Evolutionary conservation across 495 filamentous ascomycete species (phyloP).

Genomic region (Penicillium parvum): DNA sequence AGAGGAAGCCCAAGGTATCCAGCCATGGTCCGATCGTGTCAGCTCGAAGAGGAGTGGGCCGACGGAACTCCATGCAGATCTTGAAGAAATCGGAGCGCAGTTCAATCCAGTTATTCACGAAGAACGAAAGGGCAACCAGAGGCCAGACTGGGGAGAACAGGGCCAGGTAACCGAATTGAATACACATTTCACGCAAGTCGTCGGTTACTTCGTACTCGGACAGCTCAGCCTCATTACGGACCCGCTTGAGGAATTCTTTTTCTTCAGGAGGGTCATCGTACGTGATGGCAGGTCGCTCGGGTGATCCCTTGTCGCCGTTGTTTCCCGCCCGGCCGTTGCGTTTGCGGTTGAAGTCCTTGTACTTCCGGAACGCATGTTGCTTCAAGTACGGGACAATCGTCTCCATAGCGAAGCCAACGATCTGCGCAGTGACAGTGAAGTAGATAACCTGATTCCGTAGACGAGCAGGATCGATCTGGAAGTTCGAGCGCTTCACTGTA

Average conservation of each 20-base stretch:
- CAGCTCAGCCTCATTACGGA: conserved; percentile 83
- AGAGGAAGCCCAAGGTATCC: conserved; percentile 75
- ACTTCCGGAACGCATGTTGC: conserved; percentile 65
- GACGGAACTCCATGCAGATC: conserved; percentile 83
- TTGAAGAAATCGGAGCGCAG: conserved; percentile 91
- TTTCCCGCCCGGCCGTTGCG: conserved; percentile 22
- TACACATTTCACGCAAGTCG: conserved; percentile 91
- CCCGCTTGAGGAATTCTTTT: conserved; percentile 68
- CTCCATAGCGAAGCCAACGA: conserved; percentile 83
- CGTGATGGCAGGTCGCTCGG: conserved; percentile 16
- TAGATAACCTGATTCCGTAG: conserved; percentile 93
- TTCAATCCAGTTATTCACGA: conserved; percentile 96
- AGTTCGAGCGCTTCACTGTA: conserved; percentile 52
- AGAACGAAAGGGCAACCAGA: conserved; percentile 78
- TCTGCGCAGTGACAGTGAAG: conserved; percentile 92
- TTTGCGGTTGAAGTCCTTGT: conserved; percentile 54
- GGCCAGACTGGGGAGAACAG: conserved; percentile 95
- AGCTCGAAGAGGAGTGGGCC: conserved; percentile 79
- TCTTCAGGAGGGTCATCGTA: conserved; percentile 64
- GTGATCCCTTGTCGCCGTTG: conserved; percentile 24
- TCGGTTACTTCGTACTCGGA: conserved; percentile 80
- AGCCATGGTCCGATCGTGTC: conserved; percentile 97
- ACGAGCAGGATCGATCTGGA: conserved; percentile 78
- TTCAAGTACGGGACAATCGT: conserved; percentile 82
- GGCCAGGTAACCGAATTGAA: conserved; percentile 92